Evolutionary conservation across 176 grass and related monocot species (phyloP).

Genomic region (Carex cristatella): DNA sequence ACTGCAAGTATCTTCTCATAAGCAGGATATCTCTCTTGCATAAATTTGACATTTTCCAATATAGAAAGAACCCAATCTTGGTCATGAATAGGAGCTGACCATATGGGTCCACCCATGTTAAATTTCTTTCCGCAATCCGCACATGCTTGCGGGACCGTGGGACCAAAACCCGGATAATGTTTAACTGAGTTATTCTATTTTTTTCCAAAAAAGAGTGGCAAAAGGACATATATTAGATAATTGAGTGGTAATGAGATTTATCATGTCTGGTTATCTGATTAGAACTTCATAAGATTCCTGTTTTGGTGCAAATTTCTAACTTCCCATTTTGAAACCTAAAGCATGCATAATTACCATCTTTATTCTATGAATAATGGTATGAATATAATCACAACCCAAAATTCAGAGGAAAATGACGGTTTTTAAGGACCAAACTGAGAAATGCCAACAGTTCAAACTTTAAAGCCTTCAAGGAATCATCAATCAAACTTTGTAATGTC

Average conservation of each 20-base stretch:
- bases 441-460: background rate
- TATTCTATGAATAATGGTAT: background rate
- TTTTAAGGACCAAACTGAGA: background rate
- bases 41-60: slow-evolving; percentile 46
- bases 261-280: background rate
- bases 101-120: slow-evolving; percentile 92
- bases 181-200: slow-evolving; percentile 69
- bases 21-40: slow-evolving; percentile 81
- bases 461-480: background rate
- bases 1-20: slow-evolving; percentile 82
- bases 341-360: background rate
- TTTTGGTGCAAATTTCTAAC: background rate
- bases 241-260: slow-evolving; percentile 20
- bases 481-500: background rate
- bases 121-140: slow-evolving; percentile 79
- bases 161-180: slow-evolving; percentile 78
- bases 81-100: slow-evolving; percentile 94
- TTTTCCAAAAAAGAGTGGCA: slow-evolving; percentile 11
- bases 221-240: slow-evolving; percentile 16
- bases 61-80: slow-evolving; percentile 91
- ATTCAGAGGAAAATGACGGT: background rate
- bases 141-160: slow-evolving; percentile 88
- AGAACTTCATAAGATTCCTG: background rate
- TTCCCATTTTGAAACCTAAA: background rate
- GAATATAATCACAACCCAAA: background rate